These are phyloP conservation scores for Trichoderma gracile DNA, from an alignment of 2,329 filamentous ascomycete genomes.

Conservation along the genomic window DNA sequence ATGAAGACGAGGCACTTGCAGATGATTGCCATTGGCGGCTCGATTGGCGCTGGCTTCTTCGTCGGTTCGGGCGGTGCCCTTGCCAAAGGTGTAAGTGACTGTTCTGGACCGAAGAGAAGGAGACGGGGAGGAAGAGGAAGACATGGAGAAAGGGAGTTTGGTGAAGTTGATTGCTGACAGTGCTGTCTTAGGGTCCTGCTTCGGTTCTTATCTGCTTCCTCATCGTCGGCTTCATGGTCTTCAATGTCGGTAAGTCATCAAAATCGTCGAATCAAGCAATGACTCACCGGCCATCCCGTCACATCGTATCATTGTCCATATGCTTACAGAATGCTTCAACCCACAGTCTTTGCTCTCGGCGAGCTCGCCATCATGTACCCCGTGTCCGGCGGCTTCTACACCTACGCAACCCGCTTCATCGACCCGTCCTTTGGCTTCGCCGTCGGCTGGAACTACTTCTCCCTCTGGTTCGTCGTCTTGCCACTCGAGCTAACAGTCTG, in stretches of 20 bases:
- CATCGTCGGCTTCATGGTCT: conserved; percentile 62
- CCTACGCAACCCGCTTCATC: conserved; percentile 61
- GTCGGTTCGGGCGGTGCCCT: conserved; percentile 59
- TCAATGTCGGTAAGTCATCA: conserved; percentile 49
- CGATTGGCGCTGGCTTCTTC: conserved; percentile 64
- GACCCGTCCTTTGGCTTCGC: conserved; percentile 62
- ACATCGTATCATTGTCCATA: too few species aligned
- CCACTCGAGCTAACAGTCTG: conserved; percentile 55
- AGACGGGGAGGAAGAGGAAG: not conserved
- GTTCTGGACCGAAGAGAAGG: too few species aligned
- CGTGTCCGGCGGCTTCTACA: conserved; percentile 64
- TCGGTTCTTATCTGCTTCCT: conserved; percentile 52
- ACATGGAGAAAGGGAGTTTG: not conserved
- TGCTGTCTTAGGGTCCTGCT: conserved; percentile 39
- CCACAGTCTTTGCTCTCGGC: conserved; percentile 56
- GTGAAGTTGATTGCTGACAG: not conserved
- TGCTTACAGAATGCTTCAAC: too few species aligned
- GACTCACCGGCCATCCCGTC: not conserved
- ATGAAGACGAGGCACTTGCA: conserved; percentile 61
- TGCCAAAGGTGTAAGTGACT: conserved; percentile 48
- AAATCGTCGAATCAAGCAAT: not conserved
- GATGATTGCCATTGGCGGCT: conserved; percentile 64
- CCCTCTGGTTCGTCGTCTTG: conserved; percentile 53
- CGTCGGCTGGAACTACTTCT: conserved; percentile 49
- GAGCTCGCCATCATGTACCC: conserved; percentile 64